Percentiles rank a stretch among this genome's conserved stretches.
Evolutionary conservation across 2,329 filamentous ascomycete genomes (phyloP).

Genomic region (Rutstroemia sp.): DNA sequence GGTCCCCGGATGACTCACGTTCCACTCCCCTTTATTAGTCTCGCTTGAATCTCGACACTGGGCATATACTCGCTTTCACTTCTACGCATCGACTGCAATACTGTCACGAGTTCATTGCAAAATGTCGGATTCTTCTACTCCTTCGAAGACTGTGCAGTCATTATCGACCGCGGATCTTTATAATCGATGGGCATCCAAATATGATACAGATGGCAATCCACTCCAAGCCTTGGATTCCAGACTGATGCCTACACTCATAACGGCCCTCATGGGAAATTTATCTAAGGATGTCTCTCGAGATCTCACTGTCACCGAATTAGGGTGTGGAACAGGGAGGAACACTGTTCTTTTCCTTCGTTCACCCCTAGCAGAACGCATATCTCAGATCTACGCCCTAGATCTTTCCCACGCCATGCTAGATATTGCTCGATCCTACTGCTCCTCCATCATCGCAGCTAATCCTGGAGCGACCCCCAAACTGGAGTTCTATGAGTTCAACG

Average conservation of each 20-base stretch:
- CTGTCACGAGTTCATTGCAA: neutral
- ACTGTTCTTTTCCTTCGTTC: slow-evolving; percentile 42
- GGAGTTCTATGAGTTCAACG: slow-evolving; percentile 21
- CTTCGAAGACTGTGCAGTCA: slow-evolving; percentile 20
- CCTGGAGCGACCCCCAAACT: neutral
- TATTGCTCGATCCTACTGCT: slow-evolving; percentile 34
- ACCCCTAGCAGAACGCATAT: slow-evolving; percentile 2
- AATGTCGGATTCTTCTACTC: slow-evolving; percentile 3
- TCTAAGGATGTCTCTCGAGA: slow-evolving; percentile 25
- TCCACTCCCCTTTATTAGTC: too few relatives aligned
- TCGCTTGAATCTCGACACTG: too few relatives aligned
- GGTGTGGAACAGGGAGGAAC: slow-evolving; percentile 59
- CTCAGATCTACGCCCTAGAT: slow-evolving; percentile 37
- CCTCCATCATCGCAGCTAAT: neutral
- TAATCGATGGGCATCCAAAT: slow-evolving; percentile 43
- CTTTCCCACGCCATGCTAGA: slow-evolving; percentile 50
- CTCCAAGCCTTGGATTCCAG: slow-evolving; percentile 55
- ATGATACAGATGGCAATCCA: slow-evolving; percentile 61
- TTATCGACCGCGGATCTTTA: slow-evolving; percentile 39
- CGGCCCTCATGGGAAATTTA: slow-evolving; percentile 36
- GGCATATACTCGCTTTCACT: too few relatives aligned
- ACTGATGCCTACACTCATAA: slow-evolving; percentile 45
- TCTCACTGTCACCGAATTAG: slow-evolving; percentile 44
- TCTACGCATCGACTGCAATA: too few relatives aligned
- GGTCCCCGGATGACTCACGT: too few relatives aligned